Base-by-base conservation (phyloP, 2,329 filamentous ascomycete genomes). In the Periglandula ipomoeae region DNA sequence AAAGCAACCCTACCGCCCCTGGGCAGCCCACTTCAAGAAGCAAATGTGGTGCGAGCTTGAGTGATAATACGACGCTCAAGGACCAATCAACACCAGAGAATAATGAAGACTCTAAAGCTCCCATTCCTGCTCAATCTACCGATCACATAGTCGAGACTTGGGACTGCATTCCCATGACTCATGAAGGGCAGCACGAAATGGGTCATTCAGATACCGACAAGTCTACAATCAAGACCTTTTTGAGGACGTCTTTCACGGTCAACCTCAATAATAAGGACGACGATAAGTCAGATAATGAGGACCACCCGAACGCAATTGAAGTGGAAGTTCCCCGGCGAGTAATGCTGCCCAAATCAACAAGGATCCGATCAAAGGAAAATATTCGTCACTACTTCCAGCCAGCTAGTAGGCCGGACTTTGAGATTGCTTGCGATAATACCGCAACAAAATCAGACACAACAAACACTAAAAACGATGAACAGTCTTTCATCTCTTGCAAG, bases 361-460 rank as follows among this genome's bases (percentile, higher is more conserved):
- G 32, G n/a, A 50, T 40, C 32, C 22, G 22, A 15, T 39, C 39
- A 27, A 50, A 45, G 22, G 54, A 58, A 40, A 57, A 55, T 15
- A 68, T 68, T 47, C 56, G 60, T 26, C 56, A 51, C 27, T 68
- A 65, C 52, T 62, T 68, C 34, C 57, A 52, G 23, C 53, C 58
- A 7, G 53, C 47, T 15, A 47, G 48, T 11, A 49, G 53, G 13
- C 42, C 56, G 15, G 55, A 58, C 17, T 64, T 68, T 38, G 52
- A 62, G 17, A 68, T 68, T 54, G 61, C 61, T 44, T 60, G 53
- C 23, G 65, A 68, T 53, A 56, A 64, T 32, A 66, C 65, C 15
- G 63, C 63, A 37, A 66, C 59, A n/a, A 17, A 11, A 1, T 27
- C 13, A 23, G 27, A 30, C 11, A 6, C n/a, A 3, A 3, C 17